phyloP scores from a whole-genome alignment of 2,329 filamentous ascomycete genomes.

The Lasiodiplodia sp. region DNA sequence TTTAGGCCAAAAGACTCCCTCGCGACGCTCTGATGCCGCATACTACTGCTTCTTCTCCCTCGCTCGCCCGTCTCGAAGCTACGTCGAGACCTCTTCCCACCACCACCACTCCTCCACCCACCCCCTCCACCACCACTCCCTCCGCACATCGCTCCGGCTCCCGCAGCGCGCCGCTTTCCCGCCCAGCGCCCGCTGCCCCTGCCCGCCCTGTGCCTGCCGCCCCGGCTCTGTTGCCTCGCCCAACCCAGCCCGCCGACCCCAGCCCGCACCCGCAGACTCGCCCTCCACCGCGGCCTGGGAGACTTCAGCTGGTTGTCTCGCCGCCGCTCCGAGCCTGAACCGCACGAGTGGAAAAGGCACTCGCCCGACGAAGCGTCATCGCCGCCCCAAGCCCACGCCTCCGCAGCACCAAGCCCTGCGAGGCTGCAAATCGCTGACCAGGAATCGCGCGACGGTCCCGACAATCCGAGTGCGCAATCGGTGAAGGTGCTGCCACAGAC shows the following conservation, averaged over 20 bases:
- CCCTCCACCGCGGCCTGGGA: conserved; percentile 25
- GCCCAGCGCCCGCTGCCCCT: conserved; percentile 32
- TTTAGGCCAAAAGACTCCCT: conserved; percentile 30
- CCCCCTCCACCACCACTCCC: conserved; percentile 30
- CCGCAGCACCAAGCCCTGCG: conserved; percentile 22
- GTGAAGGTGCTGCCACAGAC: conserved; percentile 31
- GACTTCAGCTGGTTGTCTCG: conserved; percentile 25
- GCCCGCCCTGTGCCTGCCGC: conserved; percentile 28
- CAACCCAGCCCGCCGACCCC: conserved; percentile 17
- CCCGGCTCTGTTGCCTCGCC: conserved; percentile 21
- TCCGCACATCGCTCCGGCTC: conserved; percentile 13
- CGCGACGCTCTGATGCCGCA: conserved; percentile 30
- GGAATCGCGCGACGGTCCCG: conserved; percentile 33
- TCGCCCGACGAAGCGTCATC: conserved; percentile 23
- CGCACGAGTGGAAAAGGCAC: conserved; percentile 20
- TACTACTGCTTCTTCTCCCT: conserved; percentile 30
- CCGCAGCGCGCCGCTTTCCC: conserved; percentile 16
- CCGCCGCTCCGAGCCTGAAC: conserved; percentile 25
- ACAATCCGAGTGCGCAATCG: conserved; percentile 32
- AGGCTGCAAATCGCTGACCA: conserved; percentile 26
- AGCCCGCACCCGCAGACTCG: conserved; percentile 11
- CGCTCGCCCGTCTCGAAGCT: conserved; percentile 23
- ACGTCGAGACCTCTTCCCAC: conserved; percentile 15
- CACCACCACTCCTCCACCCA: conserved; percentile 27
- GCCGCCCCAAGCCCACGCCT: conserved; percentile 11